Evolutionary conservation across 768 basidiomycete genomes (phyloP).

Genomic region (Tephrocybe sp.): DNA sequence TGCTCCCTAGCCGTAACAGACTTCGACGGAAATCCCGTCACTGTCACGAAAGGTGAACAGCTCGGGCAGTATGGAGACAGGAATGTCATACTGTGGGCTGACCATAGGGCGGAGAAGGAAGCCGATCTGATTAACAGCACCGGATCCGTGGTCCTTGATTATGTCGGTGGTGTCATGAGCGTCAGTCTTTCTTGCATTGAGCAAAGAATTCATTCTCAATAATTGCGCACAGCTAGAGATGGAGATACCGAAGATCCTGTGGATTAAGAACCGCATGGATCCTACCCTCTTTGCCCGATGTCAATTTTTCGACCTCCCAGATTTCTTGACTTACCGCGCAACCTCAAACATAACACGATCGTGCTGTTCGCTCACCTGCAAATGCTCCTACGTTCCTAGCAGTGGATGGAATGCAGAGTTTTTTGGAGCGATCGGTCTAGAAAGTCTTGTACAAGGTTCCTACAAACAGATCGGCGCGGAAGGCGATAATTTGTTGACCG

Average conservation of each 20-base stretch:
- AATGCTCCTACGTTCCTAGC: slow-evolving; percentile 88
- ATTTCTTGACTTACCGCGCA: slow-evolving; percentile 91
- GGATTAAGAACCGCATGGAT: slow-evolving; percentile 91
- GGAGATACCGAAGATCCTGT: slow-evolving; percentile 97
- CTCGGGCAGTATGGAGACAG: slow-evolving; percentile 69
- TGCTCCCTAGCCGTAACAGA: slow-evolving; percentile 91
- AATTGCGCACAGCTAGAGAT: slow-evolving; percentile 73
- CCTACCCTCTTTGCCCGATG: slow-evolving; percentile 65
- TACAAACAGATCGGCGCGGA: slow-evolving; percentile 76
- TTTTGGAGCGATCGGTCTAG: slow-evolving; percentile 81
- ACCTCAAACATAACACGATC: slow-evolving; percentile 76
- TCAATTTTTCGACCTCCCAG: slow-evolving; percentile 91
- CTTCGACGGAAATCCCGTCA: slow-evolving; percentile 66
- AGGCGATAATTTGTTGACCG: slow-evolving; percentile 66
- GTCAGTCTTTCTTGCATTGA: slow-evolving; percentile 37
- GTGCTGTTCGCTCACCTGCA: slow-evolving; percentile 93
- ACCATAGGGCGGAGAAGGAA: slow-evolving; percentile 91
- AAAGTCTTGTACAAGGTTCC: slow-evolving; percentile 59
- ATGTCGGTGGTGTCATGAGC: slow-evolving; percentile 96
- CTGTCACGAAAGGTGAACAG: slow-evolving; percentile 65
- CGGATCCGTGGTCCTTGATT: slow-evolving; percentile 82
- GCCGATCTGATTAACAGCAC: slow-evolving; percentile 87
- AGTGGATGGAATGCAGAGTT: slow-evolving; percentile 89
- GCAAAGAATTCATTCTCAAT: background rate
- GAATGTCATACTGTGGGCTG: slow-evolving; percentile 95